Evolutionary conservation across 176 grass and related monocot genomes (phyloP).

Genomic region (Olyra latifolia): DNA sequence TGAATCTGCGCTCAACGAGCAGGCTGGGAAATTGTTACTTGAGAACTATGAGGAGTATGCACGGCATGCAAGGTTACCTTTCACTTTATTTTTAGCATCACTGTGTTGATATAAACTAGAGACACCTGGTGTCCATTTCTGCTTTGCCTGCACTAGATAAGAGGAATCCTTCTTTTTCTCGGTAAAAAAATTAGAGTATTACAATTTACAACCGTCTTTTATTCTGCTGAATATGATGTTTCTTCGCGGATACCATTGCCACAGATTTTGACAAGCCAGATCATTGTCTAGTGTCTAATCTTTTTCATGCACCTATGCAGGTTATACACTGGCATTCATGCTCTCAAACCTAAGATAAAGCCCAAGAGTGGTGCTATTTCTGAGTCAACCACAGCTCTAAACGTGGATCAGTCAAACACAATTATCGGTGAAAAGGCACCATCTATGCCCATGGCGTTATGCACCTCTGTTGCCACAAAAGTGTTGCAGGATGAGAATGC

Average conservation of each 20-base stretch:
- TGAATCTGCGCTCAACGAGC: conserved; percentile 94
- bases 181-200: not conserved
- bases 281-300: not conserved
- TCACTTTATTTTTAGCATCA: not conserved
- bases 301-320: conserved; percentile 8
- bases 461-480: not conserved
- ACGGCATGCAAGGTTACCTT: conserved; percentile 63
- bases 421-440: conserved; percentile 39
- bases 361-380: conserved; percentile 63
- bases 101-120: not conserved
- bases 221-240: not conserved
- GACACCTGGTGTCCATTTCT: not conserved
- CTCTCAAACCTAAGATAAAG: conserved; percentile 62
- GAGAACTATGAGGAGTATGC: conserved; percentile 75
- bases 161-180: not conserved
- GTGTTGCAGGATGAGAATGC: conserved; percentile 58
- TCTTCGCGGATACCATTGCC: not conserved
- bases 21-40: conserved; percentile 89
- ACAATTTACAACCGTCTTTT: not conserved
- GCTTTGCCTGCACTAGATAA: not conserved
- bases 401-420: conserved; percentile 64
- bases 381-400: conserved; percentile 68
- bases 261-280: not conserved
- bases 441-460: conserved; percentile 6
- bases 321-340: conserved; percentile 68